Percentiles rank a stretch among this genome's conserved stretches.
phyloP scores from a whole-genome alignment of 768 basidiomycete species.

The Lactarius trivialis region DNA sequence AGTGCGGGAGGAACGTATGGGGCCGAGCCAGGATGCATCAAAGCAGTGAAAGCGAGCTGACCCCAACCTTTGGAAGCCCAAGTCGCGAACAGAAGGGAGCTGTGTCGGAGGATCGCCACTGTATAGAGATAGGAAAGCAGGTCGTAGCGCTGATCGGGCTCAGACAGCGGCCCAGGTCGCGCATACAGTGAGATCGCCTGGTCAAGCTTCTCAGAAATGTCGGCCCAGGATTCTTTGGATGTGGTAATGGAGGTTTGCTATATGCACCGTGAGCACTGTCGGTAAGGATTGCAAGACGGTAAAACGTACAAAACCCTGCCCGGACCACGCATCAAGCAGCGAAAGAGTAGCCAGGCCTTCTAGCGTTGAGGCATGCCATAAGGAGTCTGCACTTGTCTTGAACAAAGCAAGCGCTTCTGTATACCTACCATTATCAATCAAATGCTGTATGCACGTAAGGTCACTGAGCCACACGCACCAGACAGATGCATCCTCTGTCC shows the following conservation, averaged over 20 bases:
- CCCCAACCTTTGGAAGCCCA: conserved; percentile 91
- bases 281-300: conserved; percentile 4
- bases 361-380: conserved; percentile 85
- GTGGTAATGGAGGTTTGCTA: conserved; percentile 16
- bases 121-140: conserved; percentile 62
- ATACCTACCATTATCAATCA: conserved; percentile 49
- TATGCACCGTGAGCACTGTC: not conserved
- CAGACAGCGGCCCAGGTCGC: conserved; percentile 42
- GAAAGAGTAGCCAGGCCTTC: conserved; percentile 80
- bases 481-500: conserved; percentile 70
- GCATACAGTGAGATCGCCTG: conserved; percentile 55
- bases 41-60: conserved; percentile 63
- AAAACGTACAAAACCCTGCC: conserved; percentile 57
- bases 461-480: conserved; percentile 46
- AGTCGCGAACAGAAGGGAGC: conserved; percentile 66
- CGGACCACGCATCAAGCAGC: conserved; percentile 81
- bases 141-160: conserved; percentile 48
- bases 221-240: conserved; percentile 65
- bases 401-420: conserved; percentile 77
- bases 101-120: conserved; percentile 62
- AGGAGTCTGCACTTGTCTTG: conserved; percentile 62
- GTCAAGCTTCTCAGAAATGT: conserved; percentile 64
- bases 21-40: conserved; percentile 59
- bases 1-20: conserved; percentile 56
- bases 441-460: conserved; percentile 18